Evolutionary conservation across 805 yeast genomes (phyloP).

Genomic region (Zygoascus biomembranicola): DNA sequence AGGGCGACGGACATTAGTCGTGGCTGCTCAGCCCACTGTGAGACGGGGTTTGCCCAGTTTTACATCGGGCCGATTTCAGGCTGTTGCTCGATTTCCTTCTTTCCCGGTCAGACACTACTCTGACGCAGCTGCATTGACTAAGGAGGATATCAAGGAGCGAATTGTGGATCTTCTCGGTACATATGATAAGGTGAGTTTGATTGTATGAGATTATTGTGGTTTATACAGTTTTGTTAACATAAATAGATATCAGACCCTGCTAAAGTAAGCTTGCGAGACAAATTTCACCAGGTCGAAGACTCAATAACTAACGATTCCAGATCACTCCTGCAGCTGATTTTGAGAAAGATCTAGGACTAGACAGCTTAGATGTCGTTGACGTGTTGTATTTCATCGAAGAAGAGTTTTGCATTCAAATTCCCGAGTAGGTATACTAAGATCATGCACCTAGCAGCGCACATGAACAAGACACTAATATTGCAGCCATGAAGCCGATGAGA

Average conservation of each 20-base stretch:
- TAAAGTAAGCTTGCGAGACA: neutral
- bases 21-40: neutral
- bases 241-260: conserved; percentile 1
- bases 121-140: conserved; percentile 53
- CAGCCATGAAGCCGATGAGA: conserved; percentile 78
- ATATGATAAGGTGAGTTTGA: conserved; percentile 42
- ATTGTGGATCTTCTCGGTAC: conserved; percentile 67
- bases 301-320: conserved; percentile 17
- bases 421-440: conserved; percentile 39
- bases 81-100: neutral
- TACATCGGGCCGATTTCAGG: neutral
- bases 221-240: neutral
- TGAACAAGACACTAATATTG: conserved; percentile 7
- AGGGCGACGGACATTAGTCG: conserved; percentile 1
- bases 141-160: conserved; percentile 74
- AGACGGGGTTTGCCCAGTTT: neutral
- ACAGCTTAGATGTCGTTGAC: conserved; percentile 91
- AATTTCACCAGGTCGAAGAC: neutral
- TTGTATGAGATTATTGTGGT: neutral
- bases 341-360: conserved; percentile 65
- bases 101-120: conserved; percentile 38
- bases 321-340: conserved; percentile 26
- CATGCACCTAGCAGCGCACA: neutral
- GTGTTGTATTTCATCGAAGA: conserved; percentile 95
- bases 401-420: conserved; percentile 48